Percentiles rank a stretch among this genome's conserved stretches.
Evolutionary conservation across 2,329 filamentous ascomycete species (phyloP).

Genomic region (Oidium heveae): DNA sequence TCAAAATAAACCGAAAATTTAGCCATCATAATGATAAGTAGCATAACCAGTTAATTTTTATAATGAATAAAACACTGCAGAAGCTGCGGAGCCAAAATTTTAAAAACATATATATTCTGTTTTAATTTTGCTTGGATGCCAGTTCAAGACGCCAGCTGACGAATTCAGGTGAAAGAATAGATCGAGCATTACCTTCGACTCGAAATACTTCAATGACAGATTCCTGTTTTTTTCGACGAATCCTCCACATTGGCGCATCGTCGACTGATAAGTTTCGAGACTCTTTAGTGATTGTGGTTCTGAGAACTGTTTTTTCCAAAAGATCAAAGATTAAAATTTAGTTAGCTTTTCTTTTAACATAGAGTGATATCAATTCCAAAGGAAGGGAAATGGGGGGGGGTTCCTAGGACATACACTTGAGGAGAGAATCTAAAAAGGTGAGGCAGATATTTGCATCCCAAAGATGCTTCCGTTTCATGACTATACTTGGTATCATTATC

Average conservation of each 20-base stretch:
- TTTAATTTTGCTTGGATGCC: background rate
- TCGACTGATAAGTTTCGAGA: constrained; percentile 5
- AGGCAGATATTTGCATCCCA: constrained; percentile 93
- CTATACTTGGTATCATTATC: constrained; percentile 48
- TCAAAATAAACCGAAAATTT: too few species aligned
- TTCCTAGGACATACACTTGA: constrained; percentile 46
- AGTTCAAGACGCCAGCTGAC: constrained; percentile 35
- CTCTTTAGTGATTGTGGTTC: constrained; percentile 26
- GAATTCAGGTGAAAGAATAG: constrained; percentile 55
- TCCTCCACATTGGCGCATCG: constrained; percentile 58
- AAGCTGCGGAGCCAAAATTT: too few species aligned
- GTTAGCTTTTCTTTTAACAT: constrained; percentile 4
- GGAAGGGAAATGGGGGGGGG: background rate
- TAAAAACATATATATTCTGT: too few species aligned
- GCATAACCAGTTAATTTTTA: too few species aligned
- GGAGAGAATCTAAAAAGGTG: constrained; percentile 57
- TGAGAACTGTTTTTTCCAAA: constrained; percentile 25
- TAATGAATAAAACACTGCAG: too few species aligned
- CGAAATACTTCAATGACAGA: constrained; percentile 47
- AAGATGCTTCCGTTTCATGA: constrained; percentile 37
- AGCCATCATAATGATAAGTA: too few species aligned
- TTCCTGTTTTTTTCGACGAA: constrained; percentile 37
- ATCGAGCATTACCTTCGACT: constrained; percentile 50
- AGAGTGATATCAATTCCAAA: background rate
- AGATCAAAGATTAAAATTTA: too few species aligned